Evolutionary conservation across 192 early-diverging fungal species (phyloP).

Genomic region (Podila clonocystis): DNA sequence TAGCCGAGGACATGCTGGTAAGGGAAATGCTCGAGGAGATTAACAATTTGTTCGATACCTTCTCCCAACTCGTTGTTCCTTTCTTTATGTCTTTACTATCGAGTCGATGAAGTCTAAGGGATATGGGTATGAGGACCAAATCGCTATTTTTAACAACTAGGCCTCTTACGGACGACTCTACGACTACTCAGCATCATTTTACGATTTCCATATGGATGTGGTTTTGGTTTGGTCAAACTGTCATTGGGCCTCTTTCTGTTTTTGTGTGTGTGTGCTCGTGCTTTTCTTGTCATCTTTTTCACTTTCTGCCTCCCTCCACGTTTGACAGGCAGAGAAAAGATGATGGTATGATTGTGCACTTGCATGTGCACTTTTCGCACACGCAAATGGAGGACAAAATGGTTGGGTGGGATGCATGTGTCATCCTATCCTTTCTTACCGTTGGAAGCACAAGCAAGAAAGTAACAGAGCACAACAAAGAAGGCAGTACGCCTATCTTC

Average conservation of each 20-base stretch:
- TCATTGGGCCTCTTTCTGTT: no score
- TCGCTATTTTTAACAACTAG: no score
- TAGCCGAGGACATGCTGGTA: slow-evolving; percentile 49
- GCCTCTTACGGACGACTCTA: no score
- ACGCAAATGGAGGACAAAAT: neutral
- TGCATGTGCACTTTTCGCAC: neutral
- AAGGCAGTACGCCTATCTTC: neutral
- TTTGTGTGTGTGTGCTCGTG: no score
- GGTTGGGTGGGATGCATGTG: no score
- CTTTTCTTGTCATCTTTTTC: neutral
- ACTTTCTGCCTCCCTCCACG: neutral
- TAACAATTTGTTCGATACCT: neutral
- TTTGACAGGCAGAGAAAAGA: neutral
- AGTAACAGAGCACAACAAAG: neutral
- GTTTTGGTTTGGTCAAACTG: no score
- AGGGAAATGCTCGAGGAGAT: neutral
- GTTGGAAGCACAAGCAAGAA: neutral
- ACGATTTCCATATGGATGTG: no score
- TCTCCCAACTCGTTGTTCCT: neutral
- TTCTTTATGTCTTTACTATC: neutral
- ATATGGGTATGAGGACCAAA: no score
- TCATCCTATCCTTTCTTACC: no score
- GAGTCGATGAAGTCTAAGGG: neutral
- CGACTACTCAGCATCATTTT: no score
- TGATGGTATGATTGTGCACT: neutral